Conservation (phyloP, 495 filamentous ascomycete species). For the Hyaloscypha hepaticicola region DNA sequence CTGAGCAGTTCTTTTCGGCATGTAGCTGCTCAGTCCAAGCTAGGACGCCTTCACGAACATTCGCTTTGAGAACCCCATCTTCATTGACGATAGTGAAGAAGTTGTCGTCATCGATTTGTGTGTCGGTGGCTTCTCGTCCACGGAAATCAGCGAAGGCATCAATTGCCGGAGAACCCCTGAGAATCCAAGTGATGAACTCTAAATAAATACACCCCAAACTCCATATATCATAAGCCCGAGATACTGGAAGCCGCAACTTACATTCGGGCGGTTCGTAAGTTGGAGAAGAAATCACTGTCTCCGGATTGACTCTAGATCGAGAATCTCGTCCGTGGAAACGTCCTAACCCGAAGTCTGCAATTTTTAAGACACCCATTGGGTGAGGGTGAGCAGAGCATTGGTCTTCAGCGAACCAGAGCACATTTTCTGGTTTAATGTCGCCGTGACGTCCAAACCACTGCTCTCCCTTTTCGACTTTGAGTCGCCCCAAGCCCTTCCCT, state of each 20-base stretch:
- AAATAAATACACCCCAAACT: constrained; percentile 46
- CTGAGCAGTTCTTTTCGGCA: constrained; percentile 16
- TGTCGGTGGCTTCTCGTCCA: constrained; percentile 5
- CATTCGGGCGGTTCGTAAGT: constrained; percentile 44
- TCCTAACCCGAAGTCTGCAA: constrained; percentile 32
- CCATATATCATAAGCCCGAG: constrained; percentile 43
- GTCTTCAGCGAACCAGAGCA: constrained; percentile 29
- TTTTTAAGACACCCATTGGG: constrained; percentile 21
- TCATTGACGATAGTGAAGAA: constrained; percentile 21
- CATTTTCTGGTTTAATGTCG: constrained; percentile 35
- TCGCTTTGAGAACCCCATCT: constrained; percentile 2
- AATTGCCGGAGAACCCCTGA: constrained; percentile 10
- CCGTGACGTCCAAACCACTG: constrained; percentile 28
- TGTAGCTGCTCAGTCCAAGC: constrained; percentile 15
- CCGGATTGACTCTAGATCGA: constrained; percentile 15
- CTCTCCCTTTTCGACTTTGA: constrained; percentile 10
- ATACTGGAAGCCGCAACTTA: constrained; percentile 24
- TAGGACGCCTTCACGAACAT: constrained; percentile 13
- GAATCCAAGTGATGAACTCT: constrained; percentile 37
- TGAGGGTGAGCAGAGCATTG: neutral
- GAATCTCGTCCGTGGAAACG: constrained; percentile 24
- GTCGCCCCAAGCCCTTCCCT: constrained; percentile 3
- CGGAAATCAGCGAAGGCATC: constrained; percentile 20
- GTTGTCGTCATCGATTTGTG: constrained; percentile 20
- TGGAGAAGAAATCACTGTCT: constrained; percentile 21